Base-by-base conservation (phyloP, 371 early-diverging fungal species). In the Actinomortierella wolfii region DNA sequence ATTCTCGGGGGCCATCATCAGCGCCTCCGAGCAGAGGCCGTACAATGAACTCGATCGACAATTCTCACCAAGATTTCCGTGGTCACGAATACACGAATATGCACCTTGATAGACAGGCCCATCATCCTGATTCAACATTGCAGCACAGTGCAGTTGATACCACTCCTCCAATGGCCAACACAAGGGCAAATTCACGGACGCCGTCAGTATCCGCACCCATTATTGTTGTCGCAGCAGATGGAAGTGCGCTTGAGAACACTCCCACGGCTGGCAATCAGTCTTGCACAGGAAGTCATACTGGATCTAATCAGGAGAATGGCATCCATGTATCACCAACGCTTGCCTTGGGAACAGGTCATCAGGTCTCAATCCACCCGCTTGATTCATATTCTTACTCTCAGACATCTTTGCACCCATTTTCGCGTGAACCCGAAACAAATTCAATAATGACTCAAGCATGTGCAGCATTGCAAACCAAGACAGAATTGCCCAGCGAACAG, bases 71-170 rank as follows among this genome's bases (percentile, higher is more conserved):
- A 3, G 11, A 17, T 34, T 3, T 26, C 50, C 13, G 7, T 47
- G n/a, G 28, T 40, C 15, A 41, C 28, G 25, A 46, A 8, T 47
- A 8, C 21, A 18, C 24, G 24, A 15, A 18, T 24, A 21, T 49
- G 49, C 46, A 29, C 39, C 39, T 34, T n/a, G 52, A 47, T 46
- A 26, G 24, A 24, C 23, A 39, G 43, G 15, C 39, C 17, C 21
- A 29, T 45, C 39, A 50, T 23, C 39, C 40, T 18, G 43, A 4
- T 1, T 21, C 26, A 1, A 58, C 1, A 25, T 64, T 39, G 39
- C 71, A 66, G 18, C 57, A 45, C 43, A 46, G 47, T 51, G 55
- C 57, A 61, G 70, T 56, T 62, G 65, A 69, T 70, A 57, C 21
- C n/a, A 34, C 50, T n/a, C 48, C 24, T 20, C 51, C 13, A 51